Percentiles rank a stretch among this genome's conserved stretches.
These are phyloP conservation scores for Rhizophora mangle DNA, from an alignment of 345 rosid species.

Conservation along the genomic window DNA sequence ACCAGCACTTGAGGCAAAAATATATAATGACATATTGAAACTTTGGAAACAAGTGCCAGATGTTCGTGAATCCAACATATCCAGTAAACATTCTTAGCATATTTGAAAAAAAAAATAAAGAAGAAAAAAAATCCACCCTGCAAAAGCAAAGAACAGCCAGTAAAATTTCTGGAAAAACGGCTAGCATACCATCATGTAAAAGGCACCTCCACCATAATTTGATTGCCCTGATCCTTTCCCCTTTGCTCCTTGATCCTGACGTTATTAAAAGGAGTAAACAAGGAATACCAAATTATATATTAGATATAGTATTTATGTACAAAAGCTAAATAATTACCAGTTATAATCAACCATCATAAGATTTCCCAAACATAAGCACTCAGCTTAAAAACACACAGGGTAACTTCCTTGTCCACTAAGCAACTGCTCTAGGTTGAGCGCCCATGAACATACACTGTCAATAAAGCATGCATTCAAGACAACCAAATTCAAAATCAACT, in stretches of 20 bases:
- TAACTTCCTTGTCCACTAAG: no score
- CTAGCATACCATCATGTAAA: conserved; percentile 47
- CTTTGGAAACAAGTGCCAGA: no score
- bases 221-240: conserved; percentile 43
- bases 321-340: not conserved
- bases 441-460: no score
- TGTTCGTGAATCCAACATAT: not conserved
- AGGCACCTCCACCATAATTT: conserved; percentile 58
- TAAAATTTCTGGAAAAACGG: conserved; percentile 5
- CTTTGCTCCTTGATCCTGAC: conserved; percentile 39
- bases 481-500: no score
- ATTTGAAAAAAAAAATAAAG: not conserved
- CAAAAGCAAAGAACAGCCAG: conserved; percentile 1
- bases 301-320: not conserved
- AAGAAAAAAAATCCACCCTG: not conserved
- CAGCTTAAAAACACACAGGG: no score
- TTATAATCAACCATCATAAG: not conserved
- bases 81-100: not conserved
- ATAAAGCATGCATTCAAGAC: no score
- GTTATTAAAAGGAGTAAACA: conserved; percentile 15
- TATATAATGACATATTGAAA: no score
- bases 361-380: no score
- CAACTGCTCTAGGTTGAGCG: no score
- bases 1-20: no score
- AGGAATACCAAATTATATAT: not conserved